Evolutionary conservation across 352 stramenopile genomes (phyloP), one percentile per base, ranked within the genome.

Genomic region (Poterioochromonas sp.): DNA sequence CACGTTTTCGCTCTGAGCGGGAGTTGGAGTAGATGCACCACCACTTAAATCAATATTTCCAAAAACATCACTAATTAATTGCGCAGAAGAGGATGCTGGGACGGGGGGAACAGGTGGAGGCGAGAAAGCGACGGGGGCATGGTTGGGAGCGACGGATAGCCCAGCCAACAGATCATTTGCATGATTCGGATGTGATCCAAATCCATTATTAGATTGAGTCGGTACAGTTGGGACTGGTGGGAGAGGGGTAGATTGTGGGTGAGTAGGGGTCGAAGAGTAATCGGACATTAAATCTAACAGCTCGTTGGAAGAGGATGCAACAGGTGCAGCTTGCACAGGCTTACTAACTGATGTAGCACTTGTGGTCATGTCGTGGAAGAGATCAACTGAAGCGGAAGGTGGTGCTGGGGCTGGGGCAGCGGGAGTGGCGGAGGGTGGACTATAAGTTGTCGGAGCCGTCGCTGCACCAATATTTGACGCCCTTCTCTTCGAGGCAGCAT

Each of bases 1-100:
- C 80, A 88, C 88, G 58, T 85, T 88, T 0, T 79, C 71, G 51
- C 78, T 82, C 54, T 34, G 43, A 62, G 41, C 43, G 0, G 18
- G 0, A 49, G 76, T 63, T 74, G 70, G 63, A 37, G 47, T 51
- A 12, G 79, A 26, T 32, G 73, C 43, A 63, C 49, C 32, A 41
- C 35, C 40, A 53, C 40, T 58, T n/a, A 79, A 41, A 49, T 68
- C n/a, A 18, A 79, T 40, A n/a, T 51, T 35, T 11, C 15, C 22
- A 77, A 79, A 74, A 1, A 35, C 65, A 54, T 76, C 34, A 60
- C 15, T 37, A 53, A 76, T 73, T 76, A 39, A 26, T 65, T 39
- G 41, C 60, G 18, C n/a, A 64, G 26, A 37, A 76, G 29, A 39
- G 47, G 53, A 18, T n/a, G 62, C 18, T 15, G 62, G 62, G 26